A percentile compares a stretch with the other conserved stretches of the same genome.
Evolutionary conservation across 2,329 filamentous ascomycete genomes (phyloP).

Genomic region (Rugonectria rugulosa): DNA sequence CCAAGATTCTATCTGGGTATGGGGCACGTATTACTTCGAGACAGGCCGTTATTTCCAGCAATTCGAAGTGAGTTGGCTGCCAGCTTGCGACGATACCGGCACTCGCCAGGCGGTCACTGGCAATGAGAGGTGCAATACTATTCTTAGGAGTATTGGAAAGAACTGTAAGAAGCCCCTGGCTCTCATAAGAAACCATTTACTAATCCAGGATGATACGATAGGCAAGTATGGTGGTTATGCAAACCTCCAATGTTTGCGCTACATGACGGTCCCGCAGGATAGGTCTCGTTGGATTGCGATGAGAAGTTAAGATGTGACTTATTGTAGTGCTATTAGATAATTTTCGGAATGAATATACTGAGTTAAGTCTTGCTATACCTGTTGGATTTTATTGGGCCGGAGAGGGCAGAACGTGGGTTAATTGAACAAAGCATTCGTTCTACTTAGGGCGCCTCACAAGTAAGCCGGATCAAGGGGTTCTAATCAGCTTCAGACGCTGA

Average conservation of each 20-base stretch:
- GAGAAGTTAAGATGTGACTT: no score
- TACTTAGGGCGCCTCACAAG: no score
- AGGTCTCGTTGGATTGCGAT: neutral
- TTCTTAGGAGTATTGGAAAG: neutral
- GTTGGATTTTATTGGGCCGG: no score
- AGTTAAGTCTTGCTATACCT: no score
- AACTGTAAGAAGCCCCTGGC: neutral
- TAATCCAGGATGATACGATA: neutral
- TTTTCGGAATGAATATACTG: no score
- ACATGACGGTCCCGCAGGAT: neutral
- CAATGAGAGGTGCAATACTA: neutral
- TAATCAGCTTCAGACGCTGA: no score
- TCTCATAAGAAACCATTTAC: neutral
- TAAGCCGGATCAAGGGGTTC: no score
- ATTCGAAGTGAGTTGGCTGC: neutral
- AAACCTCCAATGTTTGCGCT: neutral
- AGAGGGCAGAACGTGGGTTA: no score
- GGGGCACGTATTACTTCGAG: neutral
- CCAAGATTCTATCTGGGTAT: neutral
- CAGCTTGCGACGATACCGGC: neutral
- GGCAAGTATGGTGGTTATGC: neutral
- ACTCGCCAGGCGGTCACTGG: neutral
- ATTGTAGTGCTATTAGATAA: no score
- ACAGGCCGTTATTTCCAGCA: neutral
- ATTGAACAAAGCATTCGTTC: no score